Conservation (phyloP, 2,329 filamentous ascomycete species). For the Pseudogymnoascus sp. region DNA sequence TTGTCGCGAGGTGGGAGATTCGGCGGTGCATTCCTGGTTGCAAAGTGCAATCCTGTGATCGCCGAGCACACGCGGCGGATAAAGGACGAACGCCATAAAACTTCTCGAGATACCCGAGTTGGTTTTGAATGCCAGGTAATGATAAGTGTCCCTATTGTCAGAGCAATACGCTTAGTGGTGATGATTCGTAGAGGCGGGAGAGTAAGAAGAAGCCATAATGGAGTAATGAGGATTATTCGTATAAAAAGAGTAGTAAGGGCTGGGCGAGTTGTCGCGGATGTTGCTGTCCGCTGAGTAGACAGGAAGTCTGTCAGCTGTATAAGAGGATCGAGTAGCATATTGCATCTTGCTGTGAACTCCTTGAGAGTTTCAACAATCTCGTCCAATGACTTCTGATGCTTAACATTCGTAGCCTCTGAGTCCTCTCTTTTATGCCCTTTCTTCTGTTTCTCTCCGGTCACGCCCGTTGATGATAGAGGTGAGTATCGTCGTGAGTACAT, state of each 20-base stretch:
- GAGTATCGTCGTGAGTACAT: slow-evolving; percentile 92
- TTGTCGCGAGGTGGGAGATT: slow-evolving; percentile 23
- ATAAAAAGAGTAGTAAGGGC: slow-evolving; percentile 85
- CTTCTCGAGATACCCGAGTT: slow-evolving; percentile 71
- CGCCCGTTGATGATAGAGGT: slow-evolving; percentile 77
- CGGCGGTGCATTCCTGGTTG: slow-evolving; percentile 35
- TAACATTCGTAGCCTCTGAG: slow-evolving; percentile 53
- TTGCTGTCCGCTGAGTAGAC: slow-evolving; percentile 81
- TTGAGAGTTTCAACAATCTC: slow-evolving; percentile 94
- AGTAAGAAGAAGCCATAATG: slow-evolving; percentile 77
- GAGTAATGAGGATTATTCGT: slow-evolving; percentile 77
- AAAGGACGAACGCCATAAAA: slow-evolving; percentile 80
- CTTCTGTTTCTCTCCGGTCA: slow-evolving; percentile 52
- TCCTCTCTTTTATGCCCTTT: slow-evolving; percentile 39
- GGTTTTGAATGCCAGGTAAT: slow-evolving; percentile 89
- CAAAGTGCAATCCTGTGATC: slow-evolving; percentile 73
- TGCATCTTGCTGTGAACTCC: slow-evolving; percentile 83
- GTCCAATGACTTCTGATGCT: slow-evolving; percentile 88
- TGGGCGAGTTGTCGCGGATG: slow-evolving; percentile 81
- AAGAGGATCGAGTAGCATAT: slow-evolving; percentile 82
- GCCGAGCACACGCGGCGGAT: slow-evolving; percentile 61
- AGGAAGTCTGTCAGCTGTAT: slow-evolving; percentile 86
- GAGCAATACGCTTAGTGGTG: slow-evolving; percentile 72
- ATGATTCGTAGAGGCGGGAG: slow-evolving; percentile 76
- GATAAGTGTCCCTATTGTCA: slow-evolving; percentile 78